Evolutionary conservation across 2,329 filamentous ascomycete species (phyloP).

Genomic region (Neonectria punicea): DNA sequence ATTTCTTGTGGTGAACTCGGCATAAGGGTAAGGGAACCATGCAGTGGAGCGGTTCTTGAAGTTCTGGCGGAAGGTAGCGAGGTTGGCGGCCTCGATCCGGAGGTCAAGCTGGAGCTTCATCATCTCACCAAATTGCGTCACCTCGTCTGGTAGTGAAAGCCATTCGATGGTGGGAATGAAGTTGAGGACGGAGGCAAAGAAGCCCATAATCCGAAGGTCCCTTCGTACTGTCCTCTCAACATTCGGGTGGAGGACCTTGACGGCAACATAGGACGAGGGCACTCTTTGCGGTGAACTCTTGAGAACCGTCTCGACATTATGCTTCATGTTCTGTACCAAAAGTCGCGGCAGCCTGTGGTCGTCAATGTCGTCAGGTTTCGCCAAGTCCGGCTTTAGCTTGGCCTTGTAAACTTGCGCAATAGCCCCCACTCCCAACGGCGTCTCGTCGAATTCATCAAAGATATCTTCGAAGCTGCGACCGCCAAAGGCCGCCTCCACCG

Average conservation of each 20-base stretch:
- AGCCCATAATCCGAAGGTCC: conserved; percentile 91
- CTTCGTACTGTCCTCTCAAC: conserved; percentile 91
- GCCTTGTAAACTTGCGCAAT: conserved; percentile 99
- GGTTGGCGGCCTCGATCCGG: conserved; percentile 91
- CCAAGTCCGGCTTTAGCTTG: conserved; percentile 83
- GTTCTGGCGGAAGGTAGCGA: conserved; percentile 87
- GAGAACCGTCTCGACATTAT: conserved; percentile 84
- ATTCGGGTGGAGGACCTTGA: conserved; percentile 94
- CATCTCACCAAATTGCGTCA: conserved; percentile 95
- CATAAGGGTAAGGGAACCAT: conserved; percentile 97
- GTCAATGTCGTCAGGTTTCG: conserved; percentile 70
- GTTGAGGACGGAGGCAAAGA: conserved; percentile 88
- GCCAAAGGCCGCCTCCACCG: conserved; percentile 83
- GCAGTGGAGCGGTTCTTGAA: conserved; percentile 90
- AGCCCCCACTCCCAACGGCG: conserved; percentile 89
- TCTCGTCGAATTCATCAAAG: conserved; percentile 94
- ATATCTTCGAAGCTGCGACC: conserved; percentile 87
- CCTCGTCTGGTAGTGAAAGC: conserved; percentile 95
- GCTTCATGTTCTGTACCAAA: conserved; percentile 75
- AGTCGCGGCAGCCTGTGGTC: conserved; percentile 55
- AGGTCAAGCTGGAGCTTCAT: conserved; percentile 98
- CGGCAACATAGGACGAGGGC: conserved; percentile 90
- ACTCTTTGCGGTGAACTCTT: conserved; percentile 88
- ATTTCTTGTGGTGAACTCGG: conserved; percentile 90
- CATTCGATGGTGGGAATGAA: conserved; percentile 94